Base-by-base conservation (phyloP, 352 stramenopile genomes). In the Phytophthora citricola region DNA sequence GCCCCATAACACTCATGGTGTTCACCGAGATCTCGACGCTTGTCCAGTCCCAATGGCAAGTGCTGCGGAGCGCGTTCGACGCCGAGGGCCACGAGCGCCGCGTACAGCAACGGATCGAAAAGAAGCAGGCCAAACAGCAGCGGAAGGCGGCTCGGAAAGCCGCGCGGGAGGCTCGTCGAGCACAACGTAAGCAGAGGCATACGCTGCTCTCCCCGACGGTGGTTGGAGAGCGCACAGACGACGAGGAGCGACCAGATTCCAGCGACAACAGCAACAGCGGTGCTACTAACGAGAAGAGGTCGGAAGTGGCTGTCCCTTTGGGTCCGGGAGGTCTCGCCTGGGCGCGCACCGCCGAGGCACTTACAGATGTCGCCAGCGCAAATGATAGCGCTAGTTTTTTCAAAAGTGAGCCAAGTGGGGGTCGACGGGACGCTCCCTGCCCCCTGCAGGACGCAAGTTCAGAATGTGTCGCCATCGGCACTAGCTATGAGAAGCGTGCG, bases 91-190 rank as follows among this genome's bases (percentile, higher is more conserved):
- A 72, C 29, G 58, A 71, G 36, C 62, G 40, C 40, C 58, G 59
- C 43, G 44, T 76, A 47, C 56, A 72, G 24, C 46, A 79, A 39
- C 70, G 70, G 1, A 58, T 63, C 26, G 52, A 58, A 26, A 78
- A 79, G 50, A 78, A 73, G 48, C 65, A 76, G 43, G 62, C 64
- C 50, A 80, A 81, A 44, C 65, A 75, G 50, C 66, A 80, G 56
- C 62, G 65, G 43, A 69, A 72, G 41, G 58, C 57, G 34, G 61
- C 63, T 20, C 70, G 76, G 14, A 55, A 60, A 24, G 56, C 68
- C 17, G 64, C 63, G 5, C 63, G 74, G 15, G 62, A 77, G 49
- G 63, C 69, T 40, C 63, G 76, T 4, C 68, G 66, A 8, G 58
- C 52, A 12, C 57, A 70, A 22, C 66, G 66, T 29, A 71, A 71